Evolutionary conservation across 352 stramenopile genomes (phyloP), one percentile per base, ranked within the genome.

Genomic region (Globisporangium cystogenes): DNA sequence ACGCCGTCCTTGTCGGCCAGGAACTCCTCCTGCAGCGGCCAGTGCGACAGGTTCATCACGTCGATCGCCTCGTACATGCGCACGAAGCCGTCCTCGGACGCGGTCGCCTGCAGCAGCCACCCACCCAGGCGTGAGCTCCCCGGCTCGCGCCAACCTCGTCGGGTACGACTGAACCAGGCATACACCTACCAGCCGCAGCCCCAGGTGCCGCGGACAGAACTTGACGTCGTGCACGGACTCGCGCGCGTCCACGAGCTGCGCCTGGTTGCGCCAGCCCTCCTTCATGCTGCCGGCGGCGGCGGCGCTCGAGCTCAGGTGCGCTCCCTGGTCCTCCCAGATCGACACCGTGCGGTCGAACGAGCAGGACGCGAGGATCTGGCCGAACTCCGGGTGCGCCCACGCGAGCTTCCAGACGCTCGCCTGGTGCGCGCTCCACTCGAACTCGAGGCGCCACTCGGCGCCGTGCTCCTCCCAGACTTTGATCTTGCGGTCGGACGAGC

Each of bases 341-440:
- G 89, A 95, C 18, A 97, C 91, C 21, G 93, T 96, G 55, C 95
- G 82, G 68, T 98, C 90, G 44, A 96, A 94, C 40, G 90, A 87
- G 67, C 88, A 98, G 7, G 91, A 98, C 48, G 95, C 96, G 42
- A 99, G 55, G 57, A 98, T 88, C 75, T 97, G 88, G 47, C 96
- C 95, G 69, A 98, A 99, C 74, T 98, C 93, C 0, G 96, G 93
- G 64, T 99, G 93, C 0, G 88, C 91, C 94, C 94, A 99, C 47
- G 79, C 86, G 43, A 99, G 68, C 61, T 96, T 96, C 74, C 85
- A 97, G 8, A 99, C 92, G 26, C 87, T 88, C 11, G 87, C 92
- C 60, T 96, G 83, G 50, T 95, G 82, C 43, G 82, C 82, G 53
- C 84, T 94, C 86, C 84, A 91, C 76, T 98, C 92, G 57, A 90